A percentile compares a stretch with the other conserved stretches of the same genome.
phyloP scores from a whole-genome alignment of 2,329 filamentous ascomycete genomes.

The Hypoxylon sp. region DNA sequence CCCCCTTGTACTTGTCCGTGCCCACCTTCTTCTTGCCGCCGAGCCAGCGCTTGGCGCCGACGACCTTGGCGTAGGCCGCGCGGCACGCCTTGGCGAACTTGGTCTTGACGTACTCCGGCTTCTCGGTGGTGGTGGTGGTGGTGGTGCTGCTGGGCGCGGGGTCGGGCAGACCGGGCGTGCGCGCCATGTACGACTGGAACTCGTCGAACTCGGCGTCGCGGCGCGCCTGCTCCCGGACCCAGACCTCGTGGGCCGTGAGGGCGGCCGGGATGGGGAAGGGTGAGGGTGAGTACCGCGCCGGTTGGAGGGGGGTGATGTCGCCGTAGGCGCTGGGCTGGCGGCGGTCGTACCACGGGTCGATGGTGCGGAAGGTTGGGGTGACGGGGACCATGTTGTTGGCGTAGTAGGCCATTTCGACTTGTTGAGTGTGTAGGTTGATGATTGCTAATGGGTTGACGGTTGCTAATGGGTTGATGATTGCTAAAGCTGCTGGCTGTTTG shows the following conservation, averaged over 20 bases:
- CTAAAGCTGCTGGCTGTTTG: not conserved
- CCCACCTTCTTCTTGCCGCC: not conserved
- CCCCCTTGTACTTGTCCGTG: not conserved
- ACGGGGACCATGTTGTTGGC: not conserved
- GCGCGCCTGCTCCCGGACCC: conserved; percentile 36
- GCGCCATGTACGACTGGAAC: not conserved
- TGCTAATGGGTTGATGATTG: not conserved
- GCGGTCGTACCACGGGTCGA: not conserved
- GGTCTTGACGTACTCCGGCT: not conserved
- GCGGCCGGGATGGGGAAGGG: not conserved
- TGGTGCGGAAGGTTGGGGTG: not conserved
- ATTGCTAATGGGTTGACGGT: not conserved
- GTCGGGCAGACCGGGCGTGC: not conserved
- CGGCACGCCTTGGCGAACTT: not conserved
- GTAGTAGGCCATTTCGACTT: not conserved
- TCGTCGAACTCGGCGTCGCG: not conserved
- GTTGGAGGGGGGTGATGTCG: not conserved
- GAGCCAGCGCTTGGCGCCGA: not conserved
- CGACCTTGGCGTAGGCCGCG: not conserved
- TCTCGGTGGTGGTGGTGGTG: too few relatives aligned
- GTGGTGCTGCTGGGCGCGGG: not conserved
- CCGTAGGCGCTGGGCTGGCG: not conserved
- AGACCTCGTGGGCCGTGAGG: not conserved
- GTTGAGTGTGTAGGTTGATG: not conserved
- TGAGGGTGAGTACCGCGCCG: too few relatives aligned